Evolutionary conservation across 345 rosid species (phyloP).

Genomic region (Aegle marmelos): DNA sequence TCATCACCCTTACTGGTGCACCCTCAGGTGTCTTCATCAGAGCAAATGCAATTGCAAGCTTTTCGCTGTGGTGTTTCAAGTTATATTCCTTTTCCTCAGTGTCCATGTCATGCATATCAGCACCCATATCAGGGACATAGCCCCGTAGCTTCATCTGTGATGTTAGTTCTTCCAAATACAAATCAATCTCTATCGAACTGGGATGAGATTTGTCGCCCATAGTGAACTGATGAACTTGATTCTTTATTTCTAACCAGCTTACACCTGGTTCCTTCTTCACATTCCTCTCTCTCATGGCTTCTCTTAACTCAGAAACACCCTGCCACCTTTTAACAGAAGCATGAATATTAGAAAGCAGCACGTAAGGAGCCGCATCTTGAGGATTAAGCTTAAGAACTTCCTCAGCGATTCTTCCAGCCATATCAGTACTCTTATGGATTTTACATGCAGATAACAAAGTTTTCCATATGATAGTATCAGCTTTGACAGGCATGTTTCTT

Average conservation of each 20-base stretch:
- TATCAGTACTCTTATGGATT: constrained; percentile 49
- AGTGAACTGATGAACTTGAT: constrained; percentile 54
- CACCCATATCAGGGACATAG: constrained; percentile 60
- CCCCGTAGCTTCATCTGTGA: constrained; percentile 64
- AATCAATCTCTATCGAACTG: constrained; percentile 45
- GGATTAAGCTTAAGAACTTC: constrained; percentile 63
- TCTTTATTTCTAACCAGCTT: constrained; percentile 76
- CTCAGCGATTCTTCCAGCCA: constrained; percentile 54
- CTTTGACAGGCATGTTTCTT: constrained; percentile 59
- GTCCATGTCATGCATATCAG: constrained; percentile 76
- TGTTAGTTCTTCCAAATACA: constrained; percentile 53
- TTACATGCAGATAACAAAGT: constrained; percentile 75
- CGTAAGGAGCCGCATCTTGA: constrained; percentile 63
- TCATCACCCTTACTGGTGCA: constrained; percentile 69
- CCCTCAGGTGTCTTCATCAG: constrained; percentile 50
- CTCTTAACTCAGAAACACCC: constrained; percentile 61
- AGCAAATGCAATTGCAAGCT: constrained; percentile 73
- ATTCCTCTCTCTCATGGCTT: constrained; percentile 55
- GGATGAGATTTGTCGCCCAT: constrained; percentile 68
- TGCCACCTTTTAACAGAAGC: constrained; percentile 67
- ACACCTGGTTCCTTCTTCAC: constrained; percentile 78
- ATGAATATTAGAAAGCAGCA: constrained; percentile 62
- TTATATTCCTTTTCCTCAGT: constrained; percentile 70
- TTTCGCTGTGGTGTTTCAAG: constrained; percentile 72
- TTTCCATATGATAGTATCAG: constrained; percentile 69